Evolutionary conservation across 768 basidiomycete genomes (phyloP).

Genomic region (Chalciporus pseudorubinellus): DNA sequence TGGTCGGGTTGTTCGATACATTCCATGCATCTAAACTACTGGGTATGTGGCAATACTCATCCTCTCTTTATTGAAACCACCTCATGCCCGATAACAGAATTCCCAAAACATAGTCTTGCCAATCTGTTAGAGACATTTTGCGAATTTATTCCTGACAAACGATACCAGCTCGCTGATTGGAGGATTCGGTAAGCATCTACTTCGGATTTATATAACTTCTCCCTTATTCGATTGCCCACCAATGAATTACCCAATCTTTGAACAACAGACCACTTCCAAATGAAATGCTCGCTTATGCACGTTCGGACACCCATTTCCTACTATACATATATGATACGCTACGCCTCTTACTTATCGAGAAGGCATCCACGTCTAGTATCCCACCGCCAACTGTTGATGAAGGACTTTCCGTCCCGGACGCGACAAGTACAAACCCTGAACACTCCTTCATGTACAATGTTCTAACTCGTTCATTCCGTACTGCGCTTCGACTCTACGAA

Average conservation of each 20-base stretch:
- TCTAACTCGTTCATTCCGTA: constrained; percentile 71
- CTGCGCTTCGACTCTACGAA: constrained; percentile 68
- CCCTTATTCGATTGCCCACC: not conserved
- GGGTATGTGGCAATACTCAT: constrained; percentile 38
- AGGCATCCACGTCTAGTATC: constrained; percentile 38
- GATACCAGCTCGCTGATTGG: constrained; percentile 98
- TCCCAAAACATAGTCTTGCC: constrained; percentile 81
- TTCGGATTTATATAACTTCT: not conserved
- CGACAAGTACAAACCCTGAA: constrained; percentile 16
- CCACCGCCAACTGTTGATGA: constrained; percentile 21
- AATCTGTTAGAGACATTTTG: constrained; percentile 85
- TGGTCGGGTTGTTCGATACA: constrained; percentile 97
- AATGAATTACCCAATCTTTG: not conserved
- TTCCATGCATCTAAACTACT: constrained; percentile 90
- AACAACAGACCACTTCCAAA: constrained; percentile 64
- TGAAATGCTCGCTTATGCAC: constrained; percentile 91
- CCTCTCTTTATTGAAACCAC: not conserved
- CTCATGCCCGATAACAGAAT: constrained; percentile 45
- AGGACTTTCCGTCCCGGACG: not conserved
- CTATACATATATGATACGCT: constrained; percentile 90
- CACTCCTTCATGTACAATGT: constrained; percentile 57
- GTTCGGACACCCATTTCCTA: constrained; percentile 95
- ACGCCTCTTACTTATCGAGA: constrained; percentile 81
- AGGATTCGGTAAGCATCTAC: constrained; percentile 64
- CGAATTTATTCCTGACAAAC: constrained; percentile 88